Base-by-base conservation (phyloP, 1,139 yeast genomes). In the Hansenula sp. region DNA sequence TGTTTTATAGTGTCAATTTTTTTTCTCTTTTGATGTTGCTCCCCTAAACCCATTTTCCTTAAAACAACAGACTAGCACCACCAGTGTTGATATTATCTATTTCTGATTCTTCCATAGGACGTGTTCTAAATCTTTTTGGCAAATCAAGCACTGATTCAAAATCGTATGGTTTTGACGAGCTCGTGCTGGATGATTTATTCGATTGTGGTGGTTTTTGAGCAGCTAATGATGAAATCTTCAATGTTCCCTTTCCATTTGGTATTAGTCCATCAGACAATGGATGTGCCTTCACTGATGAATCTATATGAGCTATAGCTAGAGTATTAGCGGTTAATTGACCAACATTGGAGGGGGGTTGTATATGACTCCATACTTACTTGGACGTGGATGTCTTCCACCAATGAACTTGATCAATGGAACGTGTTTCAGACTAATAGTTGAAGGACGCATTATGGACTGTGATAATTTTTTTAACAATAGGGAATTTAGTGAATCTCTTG, bases 31-130 rank as follows among this genome's bases (percentile, higher is more conserved):
- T 19, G 6, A 8, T 6, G 5, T n/a, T 18, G 24, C 17, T 29
- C 13, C 24, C n/a, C n/a, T n/a, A n/a, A n/a, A n/a, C n/a, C n/a
- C n/a, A n/a, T 6, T 25, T 18, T 18, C 14, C 10, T 12, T 19
- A 29, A 13, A 29, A 13, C 31, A 36, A 35, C 24, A 43, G 39
- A 11, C 33, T 26, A 4, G 37, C 48, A 19, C 55, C 56, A 40
- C 57, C 57, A 27, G 47, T 40, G 26, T 52, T 53, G 19, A 53
- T 44, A 24, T 41, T 48, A 12, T 52, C 57, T 20, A 50, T 46
- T 42, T 53, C 57, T 13, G 36, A 17, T n/a, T 48, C 51, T 11
- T 45, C 52, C 22, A 46, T 32, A 1, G 34, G 28, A n/a, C 45
- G 43, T 9, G 48, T 44, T 29, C 47, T 53, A 46, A 48, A 53